Base-by-base conservation (phyloP, 768 basidiomycete genomes). In the Lentinula raphanica region DNA sequence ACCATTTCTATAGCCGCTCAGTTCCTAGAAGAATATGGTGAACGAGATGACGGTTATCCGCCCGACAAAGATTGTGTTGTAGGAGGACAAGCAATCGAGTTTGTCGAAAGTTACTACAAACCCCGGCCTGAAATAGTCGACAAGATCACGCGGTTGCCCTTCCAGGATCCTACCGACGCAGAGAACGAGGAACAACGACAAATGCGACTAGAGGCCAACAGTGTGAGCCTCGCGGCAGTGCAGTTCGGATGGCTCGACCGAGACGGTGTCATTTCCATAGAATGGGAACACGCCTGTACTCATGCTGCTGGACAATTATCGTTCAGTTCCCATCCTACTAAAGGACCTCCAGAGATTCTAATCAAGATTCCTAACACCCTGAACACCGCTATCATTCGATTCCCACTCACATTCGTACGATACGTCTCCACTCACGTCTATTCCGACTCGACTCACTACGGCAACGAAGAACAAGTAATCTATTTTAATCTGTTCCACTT, bases 171-270 rank as follows among this genome's bases (percentile, higher is more conserved):
- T 3, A 56, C 45, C 19, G 61, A 68, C 19, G 59, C 68, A 5
- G 68, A 75, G 54, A 69, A 73, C 46, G 72, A 69, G 36, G 51
- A 53, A 23, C 0, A 36, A 12, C 19, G 21, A 28, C 62, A 68
- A 7, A 48, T 49, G n/a, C 60, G 72, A 23, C 69, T 81, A 8
- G 61, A 65, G n/a, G 35, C 60, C 3, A 60, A 63, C 17, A 35
- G 40, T 7, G 68, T 81, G 25, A 56, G 62, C 6, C 63, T 85
- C 49, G 59, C 59, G 3, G 64, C 68, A 3, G 60, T 87, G 27
- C 84, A 86, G 62, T 85, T 85, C 61, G 81, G 83, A 13, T 84
- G 84, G 84, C 72, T 76, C 63, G 86, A 84, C 59, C 75, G 84
- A n/a, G 84, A 85, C 63, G 66, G 71, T 4, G 72, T 76, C 0